phyloP scores from a whole-genome alignment of 495 filamentous ascomycete species.

The Aspergillus saccharolyticus region DNA sequence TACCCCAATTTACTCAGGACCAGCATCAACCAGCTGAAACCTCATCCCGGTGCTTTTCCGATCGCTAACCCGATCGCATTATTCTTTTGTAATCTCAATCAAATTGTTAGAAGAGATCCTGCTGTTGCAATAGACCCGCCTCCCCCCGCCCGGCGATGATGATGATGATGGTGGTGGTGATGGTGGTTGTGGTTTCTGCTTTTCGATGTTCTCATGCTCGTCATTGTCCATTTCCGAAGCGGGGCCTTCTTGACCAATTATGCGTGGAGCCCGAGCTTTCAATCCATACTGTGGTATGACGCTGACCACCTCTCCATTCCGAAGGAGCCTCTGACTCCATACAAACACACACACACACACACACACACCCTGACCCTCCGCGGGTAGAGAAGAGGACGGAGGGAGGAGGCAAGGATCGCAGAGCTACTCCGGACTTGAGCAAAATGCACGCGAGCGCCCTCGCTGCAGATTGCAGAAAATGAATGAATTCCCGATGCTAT shows the following conservation, averaged over 20 bases:
- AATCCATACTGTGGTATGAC: not conserved
- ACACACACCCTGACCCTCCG: not conserved
- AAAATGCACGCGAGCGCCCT: constrained; percentile 11
- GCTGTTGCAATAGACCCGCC: too few species aligned
- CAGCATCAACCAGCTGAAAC: not conserved
- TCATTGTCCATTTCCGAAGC: not conserved
- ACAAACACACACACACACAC: not conserved
- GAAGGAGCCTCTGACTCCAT: not conserved
- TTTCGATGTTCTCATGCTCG: not conserved
- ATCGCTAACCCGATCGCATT: not conserved
- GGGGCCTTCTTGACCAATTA: not conserved
- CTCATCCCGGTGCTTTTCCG: not conserved
- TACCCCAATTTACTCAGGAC: not conserved
- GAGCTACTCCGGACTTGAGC: not conserved
- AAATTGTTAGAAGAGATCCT: not conserved
- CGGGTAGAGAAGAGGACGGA: not conserved
- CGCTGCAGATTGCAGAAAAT: constrained; percentile 13
- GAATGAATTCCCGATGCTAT: not conserved
- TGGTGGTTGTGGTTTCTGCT: not conserved
- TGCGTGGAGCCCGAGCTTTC: not conserved
- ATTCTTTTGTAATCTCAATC: not conserved
- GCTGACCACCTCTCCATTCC: not conserved
- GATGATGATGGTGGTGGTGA: too few species aligned
- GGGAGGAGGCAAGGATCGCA: constrained; percentile 1
- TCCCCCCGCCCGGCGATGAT: too few species aligned